A percentile compares a stretch with the other conserved stretches of the same genome.
Conservation (phyloP, 352 stramenopile genomes). For the Phytophthora aleatoria region DNA sequence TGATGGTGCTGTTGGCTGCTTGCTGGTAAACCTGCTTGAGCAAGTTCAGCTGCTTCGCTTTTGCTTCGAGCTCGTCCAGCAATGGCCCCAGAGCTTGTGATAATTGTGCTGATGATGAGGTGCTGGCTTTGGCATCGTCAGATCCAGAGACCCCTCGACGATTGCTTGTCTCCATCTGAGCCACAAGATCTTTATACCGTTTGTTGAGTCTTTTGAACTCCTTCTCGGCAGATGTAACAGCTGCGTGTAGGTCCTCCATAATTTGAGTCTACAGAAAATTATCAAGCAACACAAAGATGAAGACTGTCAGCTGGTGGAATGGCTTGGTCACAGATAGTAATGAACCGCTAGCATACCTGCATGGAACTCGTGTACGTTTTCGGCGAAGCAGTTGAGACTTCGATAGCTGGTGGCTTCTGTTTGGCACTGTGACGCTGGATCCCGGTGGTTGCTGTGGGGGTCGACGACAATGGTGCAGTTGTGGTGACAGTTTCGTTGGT, state of each 20-base stretch:
- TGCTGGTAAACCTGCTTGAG: conserved; percentile 70
- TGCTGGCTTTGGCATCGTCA: conserved; percentile 6
- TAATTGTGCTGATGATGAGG: conserved; percentile 36
- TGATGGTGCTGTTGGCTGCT: conserved; percentile 62
- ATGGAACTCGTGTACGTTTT: conserved; percentile 55
- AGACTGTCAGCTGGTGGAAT: too few relatives aligned
- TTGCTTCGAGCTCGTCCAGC: conserved; percentile 66
- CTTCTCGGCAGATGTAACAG: conserved; percentile 42
- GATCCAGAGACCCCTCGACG: conserved; percentile 13
- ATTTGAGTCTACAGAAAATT: conserved; percentile 47
- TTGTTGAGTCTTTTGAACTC: conserved; percentile 59
- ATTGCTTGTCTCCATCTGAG: conserved; percentile 41
- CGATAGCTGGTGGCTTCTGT: conserved; percentile 46
- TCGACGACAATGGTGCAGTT: neutral
- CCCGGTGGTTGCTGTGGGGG: neutral
- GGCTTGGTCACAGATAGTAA: conserved; percentile 2
- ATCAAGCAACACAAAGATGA: neutral
- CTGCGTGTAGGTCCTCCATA: conserved; percentile 55
- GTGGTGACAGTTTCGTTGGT: neutral
- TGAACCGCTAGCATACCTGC: conserved; percentile 42
- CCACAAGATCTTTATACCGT: conserved; percentile 48
- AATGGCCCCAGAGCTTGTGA: conserved; percentile 49
- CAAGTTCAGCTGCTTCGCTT: conserved; percentile 70
- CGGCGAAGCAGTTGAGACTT: conserved; percentile 34
- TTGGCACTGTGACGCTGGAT: conserved; percentile 4